Evolutionary conservation across 108 stramenopile species (phyloP), one percentile per base, ranked within the genome.

Genomic region (Fistulifera pelliculosa): DNA sequence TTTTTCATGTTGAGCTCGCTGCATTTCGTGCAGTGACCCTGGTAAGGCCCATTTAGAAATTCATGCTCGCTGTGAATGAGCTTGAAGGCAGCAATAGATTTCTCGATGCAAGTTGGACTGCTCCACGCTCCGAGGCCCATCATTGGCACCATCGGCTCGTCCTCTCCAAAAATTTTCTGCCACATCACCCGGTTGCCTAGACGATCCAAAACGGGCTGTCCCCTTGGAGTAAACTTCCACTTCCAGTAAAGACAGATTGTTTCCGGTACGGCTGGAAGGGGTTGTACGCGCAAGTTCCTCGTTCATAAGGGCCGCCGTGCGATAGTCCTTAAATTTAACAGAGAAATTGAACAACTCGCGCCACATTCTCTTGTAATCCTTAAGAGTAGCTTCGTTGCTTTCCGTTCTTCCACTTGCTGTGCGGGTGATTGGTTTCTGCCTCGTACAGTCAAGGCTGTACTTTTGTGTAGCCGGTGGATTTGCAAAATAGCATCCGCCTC

Each of bases 231-330:
- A 35, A 35, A 6, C 26, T 51, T 51, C 50, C 50, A 51, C 5
- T 24, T 18, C 24, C n/a, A 25, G 26, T 25, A 51, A 2, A 25
- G 18, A n/a, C n/a, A 18, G 11, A 51, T 22, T 22, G 50, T 51
- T 27, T 51, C 50, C 3, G 50, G 50, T 26, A 4, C 4, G 6
- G 50, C 50, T 7, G 23, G 21, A 22, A 51, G 21, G 50, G 50
- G 6, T 51, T 51, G n/a, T 3, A 27, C 22, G 50, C 22, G 25
- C 50, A 23, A 27, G 22, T 6, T 2, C 11, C 4, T 16, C 50
- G 5, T 4, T 51, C 50, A 51, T 23, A 23, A n/a, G 4, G 11
- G 25, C 50, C 8, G 31, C 31, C 31, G 31, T 35, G 31, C 31
- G 31, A 8, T 35, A 35, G 31, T 35, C 31, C 31, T 35, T 35